Conservation (phyloP, 2,329 filamentous ascomycete species). For the Trichoderma breve region DNA sequence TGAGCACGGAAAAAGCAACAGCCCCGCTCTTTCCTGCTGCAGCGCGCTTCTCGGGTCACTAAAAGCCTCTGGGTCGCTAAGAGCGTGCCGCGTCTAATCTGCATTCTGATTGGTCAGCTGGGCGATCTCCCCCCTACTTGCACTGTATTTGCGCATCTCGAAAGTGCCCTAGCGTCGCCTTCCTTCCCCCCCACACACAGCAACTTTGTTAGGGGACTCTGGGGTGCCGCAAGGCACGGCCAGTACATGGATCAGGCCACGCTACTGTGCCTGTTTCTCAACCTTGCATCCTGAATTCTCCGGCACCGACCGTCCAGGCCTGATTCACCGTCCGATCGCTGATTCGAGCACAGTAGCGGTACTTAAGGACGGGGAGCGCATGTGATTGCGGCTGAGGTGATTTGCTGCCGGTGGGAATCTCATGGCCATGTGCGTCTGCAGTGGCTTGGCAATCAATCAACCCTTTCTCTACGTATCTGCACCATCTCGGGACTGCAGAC, state of each 20-base stretch:
- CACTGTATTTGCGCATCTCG: neutral
- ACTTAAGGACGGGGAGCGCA: neutral
- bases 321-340: conserved; percentile 2
- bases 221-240: conserved; percentile 17
- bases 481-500: neutral
- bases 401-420: neutral
- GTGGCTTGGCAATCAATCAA: neutral
- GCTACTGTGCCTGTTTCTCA: conserved; percentile 19
- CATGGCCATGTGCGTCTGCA: neutral
- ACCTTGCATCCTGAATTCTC: conserved; percentile 19
- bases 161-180: conserved; percentile 5
- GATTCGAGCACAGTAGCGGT: neutral
- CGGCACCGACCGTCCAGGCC: conserved; percentile 10
- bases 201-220: conserved; percentile 18
- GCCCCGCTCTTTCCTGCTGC: conserved; percentile 1
- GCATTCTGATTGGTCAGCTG: neutral
- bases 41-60: conserved; percentile 21
- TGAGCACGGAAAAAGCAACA: neutral
- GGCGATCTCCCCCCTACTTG: neutral
- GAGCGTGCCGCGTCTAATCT: conserved; percentile 19
- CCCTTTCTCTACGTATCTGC: neutral
- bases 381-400: neutral
- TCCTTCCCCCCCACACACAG: neutral
- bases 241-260: conserved; percentile 18
- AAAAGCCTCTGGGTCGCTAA: conserved; percentile 6